A percentile compares a stretch with the other conserved stretches of the same genome.
Conservation (phyloP, 1,284 basidiomycete species). For the Ustilago xerochloae region DNA sequence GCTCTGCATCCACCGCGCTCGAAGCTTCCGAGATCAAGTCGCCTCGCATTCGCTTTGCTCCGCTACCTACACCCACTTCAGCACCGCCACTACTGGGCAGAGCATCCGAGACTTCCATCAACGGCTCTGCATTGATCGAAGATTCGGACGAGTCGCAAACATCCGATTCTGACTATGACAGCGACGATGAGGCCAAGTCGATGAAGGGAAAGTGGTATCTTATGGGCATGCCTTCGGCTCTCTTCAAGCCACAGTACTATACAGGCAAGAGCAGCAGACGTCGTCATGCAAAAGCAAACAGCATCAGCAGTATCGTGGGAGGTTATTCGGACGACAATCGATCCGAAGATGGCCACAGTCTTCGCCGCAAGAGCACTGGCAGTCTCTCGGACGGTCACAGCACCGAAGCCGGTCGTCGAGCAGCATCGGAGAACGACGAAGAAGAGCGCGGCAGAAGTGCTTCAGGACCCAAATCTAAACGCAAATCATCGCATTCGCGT, state of each 20-base stretch:
- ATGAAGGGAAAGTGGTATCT: conserved; percentile 61
- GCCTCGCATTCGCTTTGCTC: conserved; percentile 54
- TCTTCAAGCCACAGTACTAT: conserved; percentile 56
- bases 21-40: conserved; percentile 32
- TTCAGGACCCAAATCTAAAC: conserved; percentile 20
- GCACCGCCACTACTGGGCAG: conserved; percentile 12
- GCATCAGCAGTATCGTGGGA: conserved; percentile 1
- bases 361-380: conserved; percentile 45
- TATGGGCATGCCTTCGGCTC: conserved; percentile 61
- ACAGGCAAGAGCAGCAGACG: conserved; percentile 37
- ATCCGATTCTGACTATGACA: conserved; percentile 39
- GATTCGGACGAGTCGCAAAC: conserved; percentile 33
- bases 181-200: conserved; percentile 34
- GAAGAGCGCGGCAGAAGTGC: conserved; percentile 38
- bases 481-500: conserved; percentile 33
- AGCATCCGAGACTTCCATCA: conserved; percentile 1
- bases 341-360: conserved; percentile 24
- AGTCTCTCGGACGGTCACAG: conserved; percentile 24
- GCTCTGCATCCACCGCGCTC: conserved; percentile 9
- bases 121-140: conserved; percentile 7
- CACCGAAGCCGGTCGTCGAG: conserved; percentile 12
- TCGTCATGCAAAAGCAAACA: conserved; percentile 18
- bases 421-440: conserved; percentile 37
- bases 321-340: conserved; percentile 22
- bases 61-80: conserved; percentile 39